A percentile compares a stretch with the other conserved stretches of the same genome.
These are phyloP conservation scores for Amoebophrya sp. DNA, from an alignment of 169 alveolate species.

Conservation along the genomic window DNA sequence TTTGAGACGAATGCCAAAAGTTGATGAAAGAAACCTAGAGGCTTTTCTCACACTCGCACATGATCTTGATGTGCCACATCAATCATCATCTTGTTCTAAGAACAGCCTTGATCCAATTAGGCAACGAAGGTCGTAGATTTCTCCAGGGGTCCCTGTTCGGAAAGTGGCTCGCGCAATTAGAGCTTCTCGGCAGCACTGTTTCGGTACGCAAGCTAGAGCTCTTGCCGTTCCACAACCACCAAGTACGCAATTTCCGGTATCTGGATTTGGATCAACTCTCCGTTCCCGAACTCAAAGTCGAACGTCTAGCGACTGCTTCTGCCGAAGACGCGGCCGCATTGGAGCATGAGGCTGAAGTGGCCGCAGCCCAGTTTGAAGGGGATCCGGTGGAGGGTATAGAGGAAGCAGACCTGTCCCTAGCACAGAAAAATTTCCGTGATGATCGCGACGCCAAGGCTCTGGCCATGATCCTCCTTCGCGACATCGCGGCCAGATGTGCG, in stretches of 20 bases:
- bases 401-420: neutral
- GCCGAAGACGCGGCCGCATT: neutral
- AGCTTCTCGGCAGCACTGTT: neutral
- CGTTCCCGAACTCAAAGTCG: neutral
- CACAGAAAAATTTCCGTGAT: neutral
- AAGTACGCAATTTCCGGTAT: neutral
- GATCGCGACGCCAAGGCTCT: neutral
- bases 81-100: neutral
- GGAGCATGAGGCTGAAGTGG: neutral
- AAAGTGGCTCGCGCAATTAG: neutral
- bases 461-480: constrained; percentile 13
- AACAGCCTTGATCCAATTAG: neutral
- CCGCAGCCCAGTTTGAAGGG: neutral
- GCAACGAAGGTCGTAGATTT: neutral
- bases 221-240: neutral
- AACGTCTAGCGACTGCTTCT: neutral
- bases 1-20: too few relatives aligned
- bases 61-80: too few relatives aligned
- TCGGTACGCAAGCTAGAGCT: neutral
- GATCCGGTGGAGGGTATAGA: neutral
- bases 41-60: too few relatives aligned
- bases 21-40: too few relatives aligned
- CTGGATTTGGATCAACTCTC: neutral
- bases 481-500: neutral
- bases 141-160: neutral